Evolutionary conservation across 306 rosid genomes (phyloP).

Genomic region (Pyrus bretschneideri): DNA sequence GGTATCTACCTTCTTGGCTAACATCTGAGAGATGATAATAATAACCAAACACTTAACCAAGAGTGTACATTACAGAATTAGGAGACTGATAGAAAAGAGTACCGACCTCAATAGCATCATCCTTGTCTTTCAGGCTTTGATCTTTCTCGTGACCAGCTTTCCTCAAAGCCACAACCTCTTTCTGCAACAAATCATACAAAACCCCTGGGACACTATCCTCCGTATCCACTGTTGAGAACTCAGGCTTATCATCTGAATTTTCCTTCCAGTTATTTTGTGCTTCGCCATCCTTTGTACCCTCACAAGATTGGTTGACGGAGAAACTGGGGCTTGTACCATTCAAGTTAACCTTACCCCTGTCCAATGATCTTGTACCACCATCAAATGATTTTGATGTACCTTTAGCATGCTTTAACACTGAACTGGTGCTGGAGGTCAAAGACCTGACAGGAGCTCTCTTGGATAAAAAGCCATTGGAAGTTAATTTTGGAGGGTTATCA

Average conservation of each 20-base stretch:
- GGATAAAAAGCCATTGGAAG: slow-evolving; percentile 77
- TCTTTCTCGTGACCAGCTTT: slow-evolving; percentile 95
- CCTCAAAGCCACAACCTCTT: slow-evolving; percentile 87
- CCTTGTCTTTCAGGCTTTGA: slow-evolving; percentile 95
- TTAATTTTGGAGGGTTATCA: slow-evolving; percentile 65
- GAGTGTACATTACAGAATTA: neutral
- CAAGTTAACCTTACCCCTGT: slow-evolving; percentile 73
- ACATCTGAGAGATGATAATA: slow-evolving; percentile 50
- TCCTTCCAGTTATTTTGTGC: slow-evolving; percentile 60
- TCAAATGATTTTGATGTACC: slow-evolving; percentile 98
- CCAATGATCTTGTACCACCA: slow-evolving; percentile 92
- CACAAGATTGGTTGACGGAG: slow-evolving; percentile 73
- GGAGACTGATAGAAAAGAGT: slow-evolving; percentile 14
- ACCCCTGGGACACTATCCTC: slow-evolving; percentile 84
- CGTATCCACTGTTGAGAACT: slow-evolving; percentile 47
- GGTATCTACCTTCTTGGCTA: slow-evolving; percentile 97
- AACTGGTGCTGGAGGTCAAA: slow-evolving; percentile 61
- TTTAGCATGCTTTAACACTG: slow-evolving; percentile 89
- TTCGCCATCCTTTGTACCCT: slow-evolving; percentile 53
- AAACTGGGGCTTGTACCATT: slow-evolving; percentile 68
- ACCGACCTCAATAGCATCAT: slow-evolving; percentile 90
- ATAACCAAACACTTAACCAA: slow-evolving; percentile 12
- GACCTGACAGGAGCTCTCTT: slow-evolving; percentile 78
- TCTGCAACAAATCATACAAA: slow-evolving; percentile 87
- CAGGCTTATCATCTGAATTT: slow-evolving; percentile 75